Evolutionary conservation across 2,329 filamentous ascomycete genomes (phyloP).

Genomic region (Xylariomycetidae sp.): DNA sequence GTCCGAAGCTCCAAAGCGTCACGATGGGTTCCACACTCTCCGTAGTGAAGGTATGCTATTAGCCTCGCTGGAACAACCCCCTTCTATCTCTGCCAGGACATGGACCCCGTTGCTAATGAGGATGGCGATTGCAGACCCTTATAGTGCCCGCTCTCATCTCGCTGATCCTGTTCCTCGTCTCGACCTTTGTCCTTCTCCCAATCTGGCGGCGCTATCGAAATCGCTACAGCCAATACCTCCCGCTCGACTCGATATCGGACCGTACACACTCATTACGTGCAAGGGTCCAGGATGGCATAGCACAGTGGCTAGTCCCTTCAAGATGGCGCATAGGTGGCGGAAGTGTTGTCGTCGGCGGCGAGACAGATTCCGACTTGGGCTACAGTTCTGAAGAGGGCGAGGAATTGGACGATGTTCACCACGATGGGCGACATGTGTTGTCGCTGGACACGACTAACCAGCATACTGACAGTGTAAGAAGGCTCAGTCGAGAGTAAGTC

Average conservation of each 20-base stretch:
- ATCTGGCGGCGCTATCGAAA: slow-evolving; percentile 63
- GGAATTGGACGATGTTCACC: slow-evolving; percentile 57
- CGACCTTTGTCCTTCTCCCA: slow-evolving; percentile 61
- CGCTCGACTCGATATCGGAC: slow-evolving; percentile 56
- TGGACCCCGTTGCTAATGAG: slow-evolving; percentile 6
- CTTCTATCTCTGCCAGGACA: background rate
- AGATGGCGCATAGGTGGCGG: slow-evolving; percentile 35
- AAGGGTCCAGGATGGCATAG: slow-evolving; percentile 38
- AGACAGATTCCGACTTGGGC: slow-evolving; percentile 41
- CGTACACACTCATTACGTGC: slow-evolving; percentile 50
- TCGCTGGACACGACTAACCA: slow-evolving; percentile 29
- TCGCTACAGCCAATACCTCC: slow-evolving; percentile 69
- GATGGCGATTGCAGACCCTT: slow-evolving; percentile 60
- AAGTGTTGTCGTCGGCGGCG: slow-evolving; percentile 27
- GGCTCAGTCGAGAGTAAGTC: slow-evolving; percentile 68
- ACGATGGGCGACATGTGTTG: slow-evolving; percentile 37
- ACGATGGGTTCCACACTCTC: slow-evolving; percentile 31
- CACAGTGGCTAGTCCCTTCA: slow-evolving; percentile 37
- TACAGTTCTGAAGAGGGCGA: slow-evolving; percentile 63
- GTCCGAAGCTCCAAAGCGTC: no score
- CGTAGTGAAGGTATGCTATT: slow-evolving; percentile 30
- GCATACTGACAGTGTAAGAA: slow-evolving; percentile 43
- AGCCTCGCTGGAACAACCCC: background rate
- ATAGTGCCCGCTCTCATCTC: slow-evolving; percentile 66
- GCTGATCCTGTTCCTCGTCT: slow-evolving; percentile 58